These are phyloP conservation scores for Lodderomyces elongisporus DNA, from an alignment of 1,139 yeast species.

Conservation along the genomic window DNA sequence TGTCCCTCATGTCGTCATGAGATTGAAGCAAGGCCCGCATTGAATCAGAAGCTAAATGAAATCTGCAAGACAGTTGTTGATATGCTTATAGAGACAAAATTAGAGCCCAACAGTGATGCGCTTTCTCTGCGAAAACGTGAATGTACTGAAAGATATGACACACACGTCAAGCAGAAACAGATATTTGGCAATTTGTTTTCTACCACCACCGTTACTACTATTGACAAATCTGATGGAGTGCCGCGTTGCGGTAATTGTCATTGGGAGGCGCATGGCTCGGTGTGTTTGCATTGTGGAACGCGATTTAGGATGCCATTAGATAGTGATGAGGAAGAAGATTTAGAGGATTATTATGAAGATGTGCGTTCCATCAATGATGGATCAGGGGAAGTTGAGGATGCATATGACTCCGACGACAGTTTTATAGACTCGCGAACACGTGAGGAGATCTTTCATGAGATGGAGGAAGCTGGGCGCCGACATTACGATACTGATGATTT, in stretches of 20 bases:
- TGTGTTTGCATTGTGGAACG: constrained; percentile 53
- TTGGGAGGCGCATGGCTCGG: constrained; percentile 68
- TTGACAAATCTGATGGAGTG: constrained; percentile 71
- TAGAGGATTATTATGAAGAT: constrained; percentile 19
- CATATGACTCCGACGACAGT: constrained; percentile 28
- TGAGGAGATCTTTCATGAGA: constrained; percentile 8
- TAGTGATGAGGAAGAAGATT: constrained; percentile 21
- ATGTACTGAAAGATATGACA: constrained; percentile 28
- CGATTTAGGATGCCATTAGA: constrained; percentile 24
- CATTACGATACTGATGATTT: constrained; percentile 8
- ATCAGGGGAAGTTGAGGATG: constrained; percentile 8
- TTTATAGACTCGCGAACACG: constrained; percentile 22
- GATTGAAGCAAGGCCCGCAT: constrained; percentile 38
- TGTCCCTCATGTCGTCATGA: constrained; percentile 55
- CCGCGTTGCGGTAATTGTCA: constrained; percentile 75
- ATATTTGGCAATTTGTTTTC: constrained; percentile 50
- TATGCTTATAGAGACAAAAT: constrained; percentile 21
- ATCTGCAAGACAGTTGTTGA: constrained; percentile 29
- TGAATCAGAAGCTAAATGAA: constrained; percentile 41
- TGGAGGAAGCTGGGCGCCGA: constrained; percentile 11
- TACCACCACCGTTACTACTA: constrained; percentile 40
- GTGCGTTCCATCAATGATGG: constrained; percentile 3
- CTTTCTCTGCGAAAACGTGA: constrained; percentile 20
- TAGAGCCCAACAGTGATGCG: constrained; percentile 16
- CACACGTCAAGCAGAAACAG: constrained; percentile 29